Percentiles rank a stretch among this genome's conserved stretches.
Conservation (phyloP, 352 stramenopile species). For the Pythium brachiatum region DNA sequence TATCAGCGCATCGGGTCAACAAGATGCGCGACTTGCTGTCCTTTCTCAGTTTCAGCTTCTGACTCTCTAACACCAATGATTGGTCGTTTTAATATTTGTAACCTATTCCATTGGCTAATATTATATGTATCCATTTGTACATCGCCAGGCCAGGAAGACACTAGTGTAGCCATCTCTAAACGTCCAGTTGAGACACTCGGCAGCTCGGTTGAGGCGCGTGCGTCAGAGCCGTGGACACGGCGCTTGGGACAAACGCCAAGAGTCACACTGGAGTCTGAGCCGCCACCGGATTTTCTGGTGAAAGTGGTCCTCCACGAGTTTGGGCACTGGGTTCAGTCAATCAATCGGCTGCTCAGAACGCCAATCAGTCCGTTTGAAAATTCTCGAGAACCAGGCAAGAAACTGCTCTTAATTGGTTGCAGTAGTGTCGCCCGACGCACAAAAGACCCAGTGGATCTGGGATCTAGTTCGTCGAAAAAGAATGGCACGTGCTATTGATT, state of each 20-base stretch:
- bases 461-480: neutral
- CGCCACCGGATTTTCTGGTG: neutral
- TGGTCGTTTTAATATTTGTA: neutral
- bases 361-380: too few species aligned
- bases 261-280: neutral
- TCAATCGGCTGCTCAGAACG: too few species aligned
- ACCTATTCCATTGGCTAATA: too few species aligned
- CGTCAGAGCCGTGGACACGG: neutral
- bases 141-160: neutral
- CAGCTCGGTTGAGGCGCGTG: neutral
- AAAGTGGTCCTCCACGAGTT: neutral
- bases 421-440: neutral
- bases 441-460: neutral
- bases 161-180: neutral
- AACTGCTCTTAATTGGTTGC: too few species aligned
- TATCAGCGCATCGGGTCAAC: neutral
- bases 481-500: too few species aligned
- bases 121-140: neutral
- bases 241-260: neutral
- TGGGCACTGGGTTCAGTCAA: too few species aligned
- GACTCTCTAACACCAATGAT: neutral
- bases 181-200: neutral
- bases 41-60: neutral
- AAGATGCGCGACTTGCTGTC: neutral
- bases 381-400: neutral